Evolutionary conservation across 805 yeast species (phyloP), one percentile per base, ranked within the genome.

Genomic region (Grigorovia jiainica): DNA sequence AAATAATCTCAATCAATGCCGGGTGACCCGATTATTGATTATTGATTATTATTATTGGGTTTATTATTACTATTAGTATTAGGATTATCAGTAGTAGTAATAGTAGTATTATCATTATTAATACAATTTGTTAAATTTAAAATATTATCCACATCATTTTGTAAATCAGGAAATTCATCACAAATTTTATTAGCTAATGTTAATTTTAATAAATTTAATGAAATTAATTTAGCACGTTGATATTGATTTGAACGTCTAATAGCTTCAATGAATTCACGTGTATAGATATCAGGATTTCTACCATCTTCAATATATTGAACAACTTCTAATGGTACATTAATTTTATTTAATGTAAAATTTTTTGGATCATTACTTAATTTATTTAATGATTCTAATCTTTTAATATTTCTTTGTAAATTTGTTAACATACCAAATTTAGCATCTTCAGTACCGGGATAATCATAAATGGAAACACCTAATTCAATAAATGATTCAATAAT

Each of bases 191-290:
- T 76, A 0, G 87, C 86, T 46, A 92, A 63, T 0, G 74, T 70
- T 46, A 79, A 77, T 51, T 84, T 67, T 48, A 89, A 71, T 43
- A 74, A 71, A 38, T 57, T 64, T 64, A 83, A 71, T 1, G 87
- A 95, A 34, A 66, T 54, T 74, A 85, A 77, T 60, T 86, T 86
- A 4, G 96, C 97, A 54, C 87, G 75, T 42, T 92, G 70, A 49
- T 81, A 78, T 54, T 94, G 96, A 56, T 92, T 92, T 36, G 87
- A 79, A 52, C 86, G 80, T 32, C 87, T 79, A n/a, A 92, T 82
- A 29, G 90, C 85, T 58, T 92, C 98, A 13, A 90, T 86, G 64
- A 92, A 92, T 64, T 92, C 98, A 58, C 98, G 74, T 1, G 97
- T 87, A 62, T 92, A 92, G 32, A 92, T 87, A 57, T 92, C 97